phyloP scores from a whole-genome alignment of 2,329 filamentous ascomycete species.

The Sporothrix brasiliensis region DNA sequence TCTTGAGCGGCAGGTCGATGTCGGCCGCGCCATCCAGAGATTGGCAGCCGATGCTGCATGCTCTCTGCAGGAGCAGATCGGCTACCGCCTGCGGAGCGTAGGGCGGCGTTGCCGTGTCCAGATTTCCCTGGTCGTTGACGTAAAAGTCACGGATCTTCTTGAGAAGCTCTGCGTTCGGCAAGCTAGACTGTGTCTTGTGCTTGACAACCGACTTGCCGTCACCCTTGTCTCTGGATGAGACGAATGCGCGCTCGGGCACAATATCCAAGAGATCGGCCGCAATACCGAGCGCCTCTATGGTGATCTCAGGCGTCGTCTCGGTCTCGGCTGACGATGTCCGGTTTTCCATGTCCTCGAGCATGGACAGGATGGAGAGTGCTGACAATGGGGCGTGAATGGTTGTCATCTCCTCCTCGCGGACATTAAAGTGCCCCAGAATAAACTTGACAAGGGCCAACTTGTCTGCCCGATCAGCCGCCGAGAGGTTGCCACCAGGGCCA shows the following conservation, averaged over 20 bases:
- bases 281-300: conserved; percentile 50
- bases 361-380: conserved; percentile 64
- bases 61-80: conserved; percentile 66
- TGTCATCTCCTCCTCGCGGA: conserved; percentile 95
- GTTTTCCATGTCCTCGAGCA: conserved; percentile 59
- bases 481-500: conserved; percentile 51
- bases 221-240: conserved; percentile 33
- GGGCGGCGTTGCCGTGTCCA: conserved; percentile 64
- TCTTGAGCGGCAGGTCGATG: conserved; percentile 58
- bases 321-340: conserved; percentile 37
- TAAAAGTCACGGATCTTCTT: conserved; percentile 68
- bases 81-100: conserved; percentile 59
- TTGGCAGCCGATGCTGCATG: conserved; percentile 55
- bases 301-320: conserved; percentile 31
- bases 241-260: conserved; percentile 66
- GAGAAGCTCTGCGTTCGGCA: conserved; percentile 57
- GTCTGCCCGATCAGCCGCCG: conserved; percentile 55
- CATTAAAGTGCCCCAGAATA: conserved; percentile 84
- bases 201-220: neutral
- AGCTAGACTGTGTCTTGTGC: conserved; percentile 27
- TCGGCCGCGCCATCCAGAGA: conserved; percentile 47
- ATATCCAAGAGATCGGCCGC: conserved; percentile 63
- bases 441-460: conserved; percentile 78
- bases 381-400: conserved; percentile 79
- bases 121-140: conserved; percentile 67